Percentiles rank a stretch among this genome's conserved stretches.
Evolutionary conservation across 2,329 filamentous ascomycete species (phyloP).

Genomic region (Fusarium siculi): DNA sequence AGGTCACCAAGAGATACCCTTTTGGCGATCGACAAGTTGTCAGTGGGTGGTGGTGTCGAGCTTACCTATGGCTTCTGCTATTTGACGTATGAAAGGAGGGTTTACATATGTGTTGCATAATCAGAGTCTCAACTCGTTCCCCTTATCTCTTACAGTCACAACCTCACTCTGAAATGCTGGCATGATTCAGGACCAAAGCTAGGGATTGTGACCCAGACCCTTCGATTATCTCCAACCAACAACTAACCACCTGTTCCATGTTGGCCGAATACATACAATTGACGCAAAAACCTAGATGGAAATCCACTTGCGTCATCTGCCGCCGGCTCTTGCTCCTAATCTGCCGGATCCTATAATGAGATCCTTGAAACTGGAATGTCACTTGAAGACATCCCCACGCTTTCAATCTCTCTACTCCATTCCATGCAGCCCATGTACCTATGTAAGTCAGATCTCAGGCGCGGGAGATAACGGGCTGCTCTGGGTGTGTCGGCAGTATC

Average conservation of each 20-base stretch:
- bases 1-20: background rate
- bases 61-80: slow-evolving; percentile 1
- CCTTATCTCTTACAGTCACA: background rate
- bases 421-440: background rate
- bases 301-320: slow-evolving; percentile 10
- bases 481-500: slow-evolving; percentile 14
- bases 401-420: slow-evolving; percentile 1
- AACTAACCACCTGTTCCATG: background rate
- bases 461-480: slow-evolving; percentile 17
- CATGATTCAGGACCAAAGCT: background rate
- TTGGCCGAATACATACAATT: background rate
- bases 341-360: slow-evolving; percentile 9
- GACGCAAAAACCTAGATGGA: background rate
- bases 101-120: background rate
- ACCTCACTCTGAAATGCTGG: background rate
- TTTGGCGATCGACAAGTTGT: slow-evolving; percentile 15
- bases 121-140: background rate
- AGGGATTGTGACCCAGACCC: background rate
- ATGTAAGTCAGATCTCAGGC: background rate
- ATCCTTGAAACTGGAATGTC: slow-evolving; percentile 17
- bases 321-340: background rate
- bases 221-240: background rate
- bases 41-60: slow-evolving; percentile 1
- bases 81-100: background rate
- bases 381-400: slow-evolving; percentile 24